Conservation (phyloP, 352 stramenopile genomes). For the Pythium periplocum region DNA sequence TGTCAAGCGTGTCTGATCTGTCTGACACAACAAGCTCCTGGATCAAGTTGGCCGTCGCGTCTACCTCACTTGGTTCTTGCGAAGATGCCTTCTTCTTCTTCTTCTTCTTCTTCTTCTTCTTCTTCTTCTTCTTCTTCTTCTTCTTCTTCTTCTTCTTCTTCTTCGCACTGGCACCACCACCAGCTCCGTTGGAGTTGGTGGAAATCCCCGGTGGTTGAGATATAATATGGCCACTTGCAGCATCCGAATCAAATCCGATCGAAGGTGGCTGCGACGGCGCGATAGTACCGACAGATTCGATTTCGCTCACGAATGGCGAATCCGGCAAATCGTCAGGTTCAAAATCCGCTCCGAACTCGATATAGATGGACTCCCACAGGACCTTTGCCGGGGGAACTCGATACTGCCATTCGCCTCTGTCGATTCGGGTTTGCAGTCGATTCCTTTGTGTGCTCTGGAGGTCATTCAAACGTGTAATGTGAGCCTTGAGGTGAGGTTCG, state of each 20-base stretch:
- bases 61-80: not conserved
- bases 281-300: too few species aligned
- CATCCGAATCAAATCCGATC: too few species aligned
- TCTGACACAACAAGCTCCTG: constrained; percentile 1
- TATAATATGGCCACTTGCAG: too few species aligned
- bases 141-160: not conserved
- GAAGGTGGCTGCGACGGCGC: too few species aligned
- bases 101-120: constrained; percentile 3
- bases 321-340: too few species aligned
- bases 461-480: not conserved
- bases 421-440: constrained; percentile 1
- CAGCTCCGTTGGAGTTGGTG: not conserved
- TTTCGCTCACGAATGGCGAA: too few species aligned
- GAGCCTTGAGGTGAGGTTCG: not conserved
- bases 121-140: too few species aligned
- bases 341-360: not conserved
- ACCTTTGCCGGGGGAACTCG: not conserved
- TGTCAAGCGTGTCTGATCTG: not conserved
- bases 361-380: not conserved
- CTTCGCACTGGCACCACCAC: not conserved
- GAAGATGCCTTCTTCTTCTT: not conserved
- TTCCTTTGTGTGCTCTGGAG: not conserved
- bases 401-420: constrained; percentile 2
- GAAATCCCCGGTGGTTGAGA: too few species aligned
- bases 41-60: not conserved